Conservation (phyloP, 2,329 filamentous ascomycete species). For the Fusarium sp. region DNA sequence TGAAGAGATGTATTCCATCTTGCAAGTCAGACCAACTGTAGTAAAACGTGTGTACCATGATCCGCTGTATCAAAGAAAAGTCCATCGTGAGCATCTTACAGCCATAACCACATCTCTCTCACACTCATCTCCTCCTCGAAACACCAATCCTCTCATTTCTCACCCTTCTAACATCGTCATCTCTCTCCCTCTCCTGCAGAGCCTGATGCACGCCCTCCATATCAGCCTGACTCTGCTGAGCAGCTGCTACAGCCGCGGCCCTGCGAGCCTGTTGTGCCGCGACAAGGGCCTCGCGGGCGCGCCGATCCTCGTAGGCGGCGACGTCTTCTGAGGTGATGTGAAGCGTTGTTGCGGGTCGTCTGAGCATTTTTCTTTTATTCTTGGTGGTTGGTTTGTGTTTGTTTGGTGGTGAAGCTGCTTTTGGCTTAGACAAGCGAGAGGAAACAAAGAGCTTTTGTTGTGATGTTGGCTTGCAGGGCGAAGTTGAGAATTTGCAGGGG, state of each 20-base stretch:
- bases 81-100: background rate
- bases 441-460: conserved; percentile 18
- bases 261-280: conserved; percentile 48
- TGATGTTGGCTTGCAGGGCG: background rate
- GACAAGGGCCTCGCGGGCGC: conserved; percentile 56
- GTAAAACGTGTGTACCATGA: background rate
- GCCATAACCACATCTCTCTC: background rate
- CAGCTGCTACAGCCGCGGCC: conserved; percentile 39
- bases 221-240: conserved; percentile 30
- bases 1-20: conserved; percentile 1
- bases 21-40: background rate
- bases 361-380: conserved; percentile 62
- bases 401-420: background rate
- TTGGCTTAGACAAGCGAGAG: background rate
- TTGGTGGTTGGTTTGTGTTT: background rate
- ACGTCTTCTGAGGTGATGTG: conserved; percentile 77
- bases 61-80: too few relatives aligned
- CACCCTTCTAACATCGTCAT: conserved; percentile 44
- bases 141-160: conserved; percentile 56
- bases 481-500: background rate
- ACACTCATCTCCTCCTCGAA: conserved; percentile 31
- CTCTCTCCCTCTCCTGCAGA: conserved; percentile 41
- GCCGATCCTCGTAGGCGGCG: conserved; percentile 74
- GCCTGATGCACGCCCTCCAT: conserved; percentile 48
- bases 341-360: conserved; percentile 74